Base-by-base conservation (phyloP, 164 flowering plant species). In the Tinospora cordifolia region DNA sequence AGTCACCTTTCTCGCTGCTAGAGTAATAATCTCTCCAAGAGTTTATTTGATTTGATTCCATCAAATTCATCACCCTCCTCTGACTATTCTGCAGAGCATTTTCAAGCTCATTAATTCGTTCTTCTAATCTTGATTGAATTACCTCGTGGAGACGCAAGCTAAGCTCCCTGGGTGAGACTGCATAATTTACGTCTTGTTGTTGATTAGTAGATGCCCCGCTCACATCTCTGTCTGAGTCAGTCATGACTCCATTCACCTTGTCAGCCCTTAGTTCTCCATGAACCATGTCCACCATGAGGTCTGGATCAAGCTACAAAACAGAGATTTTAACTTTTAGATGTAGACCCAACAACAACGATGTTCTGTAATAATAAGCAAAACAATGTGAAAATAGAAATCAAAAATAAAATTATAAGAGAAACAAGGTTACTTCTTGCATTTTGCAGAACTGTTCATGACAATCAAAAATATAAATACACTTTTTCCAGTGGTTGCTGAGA, bases 71-170 rank as follows among this genome's bases (percentile, higher is more conserved):
- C 24, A 83, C 62, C 76, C 80, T 81, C 71, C 72, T 84, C 71
- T 83, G 83, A 77, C 88, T 87, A 69, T 81, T 82, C 17, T 78
- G 71, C 13, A 93, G 90, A 41, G 88, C 93, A 12, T 79, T 63
- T 76, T 93, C 96, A 8, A 93, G 96, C 79, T 90, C 97, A 59
- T 49, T 73, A 40, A 91, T 78, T 15, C 90, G 90, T 58, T 84
- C 79, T 81, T 91, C 92, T 26, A 93, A 86, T 78, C 89, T 82
- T 58, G 88, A 84, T 75, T 85, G 86, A 72, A 93, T 79, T 78
- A 88, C 86, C 77, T 90, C 87, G 44, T 90, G 93, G 27, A 93
- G 77, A 21, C 91, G 93, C 76, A 91, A 62, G 76, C 87, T 87
- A 63, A 93, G 84, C 46, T 91, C 93, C 66, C 80, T 74, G 4